Conservation (phyloP, 768 basidiomycete genomes). For the Hortiboletus flavorubellus region DNA sequence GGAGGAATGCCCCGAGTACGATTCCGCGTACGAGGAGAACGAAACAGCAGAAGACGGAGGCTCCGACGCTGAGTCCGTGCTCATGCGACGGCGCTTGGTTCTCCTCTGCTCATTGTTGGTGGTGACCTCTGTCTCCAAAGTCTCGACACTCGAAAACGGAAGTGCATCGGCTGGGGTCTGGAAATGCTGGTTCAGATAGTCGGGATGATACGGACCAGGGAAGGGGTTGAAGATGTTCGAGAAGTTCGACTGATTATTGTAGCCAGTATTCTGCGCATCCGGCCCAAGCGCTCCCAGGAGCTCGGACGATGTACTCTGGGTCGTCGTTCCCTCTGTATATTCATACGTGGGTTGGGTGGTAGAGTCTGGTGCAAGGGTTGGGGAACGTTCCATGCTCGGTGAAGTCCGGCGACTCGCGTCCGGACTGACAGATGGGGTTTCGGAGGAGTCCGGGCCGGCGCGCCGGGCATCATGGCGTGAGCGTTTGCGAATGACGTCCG, state of each 20-base stretch:
- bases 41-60: slow-evolving; percentile 62
- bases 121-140: slow-evolving; percentile 40
- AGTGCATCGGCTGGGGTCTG: slow-evolving; percentile 47
- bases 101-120: slow-evolving; percentile 35
- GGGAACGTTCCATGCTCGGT: slow-evolving; percentile 56
- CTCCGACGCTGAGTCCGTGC: slow-evolving; percentile 49
- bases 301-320: slow-evolving; percentile 46
- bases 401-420: slow-evolving; percentile 73
- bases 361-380: slow-evolving; percentile 68
- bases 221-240: slow-evolving; percentile 43
- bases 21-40: slow-evolving; percentile 58
- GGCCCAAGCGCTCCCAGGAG: slow-evolving; percentile 45
- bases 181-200: slow-evolving; percentile 57
- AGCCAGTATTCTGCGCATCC: slow-evolving; percentile 24
- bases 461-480: slow-evolving; percentile 78
- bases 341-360: slow-evolving; percentile 58
- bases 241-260: slow-evolving; percentile 28
- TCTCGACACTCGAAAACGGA: slow-evolving; percentile 50
- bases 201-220: slow-evolving; percentile 75
- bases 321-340: slow-evolving; percentile 43
- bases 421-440: slow-evolving; percentile 74
- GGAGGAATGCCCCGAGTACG: slow-evolving; percentile 57
- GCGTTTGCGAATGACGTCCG: slow-evolving; percentile 84
- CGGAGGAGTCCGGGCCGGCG: slow-evolving; percentile 47
- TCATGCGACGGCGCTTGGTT: slow-evolving; percentile 72